A percentile compares a stretch with the other conserved stretches of the same genome.
Conservation (phyloP, 805 yeast species). For the Suhomyces sp. region DNA sequence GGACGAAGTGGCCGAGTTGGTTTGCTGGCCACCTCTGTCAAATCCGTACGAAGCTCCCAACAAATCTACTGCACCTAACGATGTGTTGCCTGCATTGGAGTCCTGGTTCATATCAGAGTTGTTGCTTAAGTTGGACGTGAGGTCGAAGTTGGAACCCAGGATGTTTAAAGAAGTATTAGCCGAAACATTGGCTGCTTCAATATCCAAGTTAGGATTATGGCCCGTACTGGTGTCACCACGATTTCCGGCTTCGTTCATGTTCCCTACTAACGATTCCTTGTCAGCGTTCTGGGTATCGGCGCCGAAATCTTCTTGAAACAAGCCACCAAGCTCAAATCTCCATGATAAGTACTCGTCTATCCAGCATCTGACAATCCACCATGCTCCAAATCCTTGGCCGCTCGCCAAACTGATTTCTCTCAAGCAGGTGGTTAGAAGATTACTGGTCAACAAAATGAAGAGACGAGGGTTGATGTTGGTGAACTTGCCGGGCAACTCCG, state of each 20-base stretch:
- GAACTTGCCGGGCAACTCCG: conserved; percentile 46
- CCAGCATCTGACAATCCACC: conserved; percentile 81
- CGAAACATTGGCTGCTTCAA: conserved; percentile 1
- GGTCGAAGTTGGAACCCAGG: conserved; percentile 2
- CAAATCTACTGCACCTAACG: conserved; percentile 15
- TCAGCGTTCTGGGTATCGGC: neutral
- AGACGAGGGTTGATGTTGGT: conserved; percentile 52
- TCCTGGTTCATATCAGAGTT: neutral
- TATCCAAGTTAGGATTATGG: neutral
- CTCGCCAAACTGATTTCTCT: conserved; percentile 60
- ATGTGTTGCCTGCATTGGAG: conserved; percentile 1
- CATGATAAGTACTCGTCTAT: conserved; percentile 68
- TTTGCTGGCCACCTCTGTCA: conserved; percentile 2
- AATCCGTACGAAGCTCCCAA: conserved; percentile 16
- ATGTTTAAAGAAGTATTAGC: conserved; percentile 2
- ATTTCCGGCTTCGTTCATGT: too few species aligned
- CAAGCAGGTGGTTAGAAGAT: conserved; percentile 54
- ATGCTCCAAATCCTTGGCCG: conserved; percentile 60
- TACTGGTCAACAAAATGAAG: conserved; percentile 51
- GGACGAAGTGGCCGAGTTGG: neutral
- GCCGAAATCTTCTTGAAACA: conserved; percentile 32
- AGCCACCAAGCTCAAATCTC: conserved; percentile 62
- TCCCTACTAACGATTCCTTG: neutral
- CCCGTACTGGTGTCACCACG: conserved; percentile 1
- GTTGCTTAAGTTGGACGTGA: neutral